Evolutionary conservation across 2,329 filamentous ascomycete genomes (phyloP), one percentile per base, ranked within the genome.

Genomic region (Emydomyces testavorans): DNA sequence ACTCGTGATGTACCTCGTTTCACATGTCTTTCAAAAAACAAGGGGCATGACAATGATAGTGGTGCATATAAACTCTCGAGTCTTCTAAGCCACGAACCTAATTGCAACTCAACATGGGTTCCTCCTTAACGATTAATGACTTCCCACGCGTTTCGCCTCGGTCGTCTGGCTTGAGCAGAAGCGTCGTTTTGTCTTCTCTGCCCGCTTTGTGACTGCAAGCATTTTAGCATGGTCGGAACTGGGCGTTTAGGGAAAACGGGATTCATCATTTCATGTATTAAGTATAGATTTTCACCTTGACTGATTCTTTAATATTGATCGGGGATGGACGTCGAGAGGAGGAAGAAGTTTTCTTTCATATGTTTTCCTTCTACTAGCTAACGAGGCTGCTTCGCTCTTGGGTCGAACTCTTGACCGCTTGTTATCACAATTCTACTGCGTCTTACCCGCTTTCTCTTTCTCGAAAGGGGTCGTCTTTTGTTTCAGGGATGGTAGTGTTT

Each of bases 251-350:
- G 28, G 21, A 37, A 37, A 20, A 15, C 7, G 15, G n/a, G 13
- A 45, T 28, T 45, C 32, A 45, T 45, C n/a, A 45, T 36, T 36
- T 20, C 34, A 36, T 36, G 34, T 16, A 18, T 36, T 20, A 15
- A 36, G 7, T 16, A 16, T 36, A 36, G 31, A 45, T n/a, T 29
- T 24, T 26, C 28, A 10, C 3, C 20, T 29, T 37, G 11, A 45
- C 32, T 37, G 21, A 5, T 37, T 23, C 34, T 34, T 21, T 36
- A 45, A 45, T 45, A 20, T 8, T 31, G 21, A 13, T 20, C n/a
- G 21, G 13, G 3, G 13, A 34, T n/a, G 24, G 24, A 31, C 20
- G 42, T n/a, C 29, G 42, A 37, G n/a, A 28, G 2, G 42, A 20
- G 6, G 24, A 45, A 13, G 31, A 13, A 5, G n/a, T 13, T 45